phyloP scores from a whole-genome alignment of 805 yeast species.

The Pichia thaimueangensis region DNA sequence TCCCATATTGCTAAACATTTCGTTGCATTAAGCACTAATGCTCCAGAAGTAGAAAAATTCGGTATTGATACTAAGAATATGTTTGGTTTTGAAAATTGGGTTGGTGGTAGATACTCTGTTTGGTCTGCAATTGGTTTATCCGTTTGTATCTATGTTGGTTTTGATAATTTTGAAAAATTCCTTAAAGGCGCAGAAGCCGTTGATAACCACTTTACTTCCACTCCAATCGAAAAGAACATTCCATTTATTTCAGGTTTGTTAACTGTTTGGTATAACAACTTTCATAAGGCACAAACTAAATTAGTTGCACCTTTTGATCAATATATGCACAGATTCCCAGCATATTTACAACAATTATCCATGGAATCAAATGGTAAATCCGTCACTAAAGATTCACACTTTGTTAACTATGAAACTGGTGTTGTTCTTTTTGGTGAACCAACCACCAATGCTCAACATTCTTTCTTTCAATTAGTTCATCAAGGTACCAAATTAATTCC shows the following conservation, averaged over 20 bases:
- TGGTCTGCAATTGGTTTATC: conserved; percentile 99
- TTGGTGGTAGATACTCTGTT: conserved; percentile 99
- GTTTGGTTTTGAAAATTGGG: conserved; percentile 99
- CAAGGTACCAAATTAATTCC: conserved; percentile 98
- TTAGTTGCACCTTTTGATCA: conserved; percentile 98
- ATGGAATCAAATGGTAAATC: conserved; percentile 99
- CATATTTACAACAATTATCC: conserved; percentile 95
- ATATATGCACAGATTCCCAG: conserved; percentile 98
- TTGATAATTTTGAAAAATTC: conserved; percentile 85
- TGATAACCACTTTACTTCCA: conserved; percentile 78
- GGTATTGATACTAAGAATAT: conserved; percentile 97
- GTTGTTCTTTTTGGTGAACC: conserved; percentile 97
- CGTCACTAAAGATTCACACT: conserved; percentile 86
- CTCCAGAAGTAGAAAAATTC: conserved; percentile 81
- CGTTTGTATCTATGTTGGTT: conserved; percentile 92
- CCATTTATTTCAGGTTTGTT: conserved; percentile 91
- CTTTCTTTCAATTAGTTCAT: conserved; percentile 98
- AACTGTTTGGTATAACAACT: conserved; percentile 98
- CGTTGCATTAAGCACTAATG: conserved; percentile 94
- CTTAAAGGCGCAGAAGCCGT: conserved; percentile 97
- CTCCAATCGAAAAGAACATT: conserved; percentile 87
- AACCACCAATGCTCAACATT: conserved; percentile 97
- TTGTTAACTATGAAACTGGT: conserved; percentile 94
- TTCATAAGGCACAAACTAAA: conserved; percentile 97
- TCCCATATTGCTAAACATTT: conserved; percentile 91